A percentile compares a stretch with the other conserved stretches of the same genome.
These are phyloP conservation scores for Helianthus tuberosus DNA, from an alignment of 129 eudicot genomes.

Conservation along the genomic window DNA sequence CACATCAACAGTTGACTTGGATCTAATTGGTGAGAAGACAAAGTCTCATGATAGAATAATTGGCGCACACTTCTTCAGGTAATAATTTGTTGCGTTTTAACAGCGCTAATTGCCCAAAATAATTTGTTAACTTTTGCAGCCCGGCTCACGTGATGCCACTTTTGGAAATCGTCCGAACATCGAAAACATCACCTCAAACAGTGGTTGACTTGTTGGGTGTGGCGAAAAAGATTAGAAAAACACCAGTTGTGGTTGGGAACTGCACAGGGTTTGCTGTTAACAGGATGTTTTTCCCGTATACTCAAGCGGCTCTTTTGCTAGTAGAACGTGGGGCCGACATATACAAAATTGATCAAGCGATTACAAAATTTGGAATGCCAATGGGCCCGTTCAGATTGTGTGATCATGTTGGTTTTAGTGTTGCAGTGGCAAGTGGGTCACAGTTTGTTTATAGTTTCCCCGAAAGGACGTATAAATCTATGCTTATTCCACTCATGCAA, in stretches of 20 bases:
- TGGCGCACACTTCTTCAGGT: slow-evolving; percentile 98
- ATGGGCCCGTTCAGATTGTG: slow-evolving; percentile 97
- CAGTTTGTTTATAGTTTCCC: slow-evolving; percentile 79
- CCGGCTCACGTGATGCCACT: slow-evolving; percentile 99
- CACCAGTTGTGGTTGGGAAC: slow-evolving; percentile 88
- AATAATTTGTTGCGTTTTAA: neutral
- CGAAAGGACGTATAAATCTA: slow-evolving; percentile 79
- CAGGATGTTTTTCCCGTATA: slow-evolving; percentile 91
- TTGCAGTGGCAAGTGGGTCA: slow-evolving; percentile 67
- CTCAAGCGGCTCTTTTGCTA: slow-evolving; percentile 91
- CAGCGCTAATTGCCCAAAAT: neutral
- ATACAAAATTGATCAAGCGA: slow-evolving; percentile 76
- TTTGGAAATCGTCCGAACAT: slow-evolving; percentile 85
- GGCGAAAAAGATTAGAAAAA: slow-evolving; percentile 85
- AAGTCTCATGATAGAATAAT: slow-evolving; percentile 67
- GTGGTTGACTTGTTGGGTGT: slow-evolving; percentile 83
- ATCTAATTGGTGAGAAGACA: slow-evolving; percentile 71
- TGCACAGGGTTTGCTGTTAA: slow-evolving; percentile 99
- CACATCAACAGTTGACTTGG: slow-evolving; percentile 67
- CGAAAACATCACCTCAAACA: slow-evolving; percentile 83
- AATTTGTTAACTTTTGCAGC: slow-evolving; percentile 40
- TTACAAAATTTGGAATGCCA: slow-evolving; percentile 95
- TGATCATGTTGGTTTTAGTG: slow-evolving; percentile 93
- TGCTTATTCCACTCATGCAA: slow-evolving; percentile 85
- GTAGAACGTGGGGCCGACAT: slow-evolving; percentile 89